These are phyloP conservation scores for Kwoniella bestiolae DNA, from an alignment of 768 basidiomycete genomes.

Conservation along the genomic window DNA sequence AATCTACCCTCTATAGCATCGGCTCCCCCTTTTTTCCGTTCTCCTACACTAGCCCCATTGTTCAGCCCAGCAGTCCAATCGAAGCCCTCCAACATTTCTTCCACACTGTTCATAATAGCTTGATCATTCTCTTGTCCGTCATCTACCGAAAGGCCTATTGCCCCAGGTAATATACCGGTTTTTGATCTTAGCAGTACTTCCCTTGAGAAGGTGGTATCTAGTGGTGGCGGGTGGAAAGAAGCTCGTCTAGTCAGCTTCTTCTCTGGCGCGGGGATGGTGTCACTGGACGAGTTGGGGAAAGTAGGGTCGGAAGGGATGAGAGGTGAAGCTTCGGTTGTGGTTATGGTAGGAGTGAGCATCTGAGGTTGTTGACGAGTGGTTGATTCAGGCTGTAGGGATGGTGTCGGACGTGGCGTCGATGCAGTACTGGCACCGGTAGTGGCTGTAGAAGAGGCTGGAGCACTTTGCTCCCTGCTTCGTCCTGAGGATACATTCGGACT, in stretches of 20 bases:
- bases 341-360: conserved; percentile 19
- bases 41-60: conserved; percentile 16
- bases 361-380: not conserved
- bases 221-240: conserved; percentile 54
- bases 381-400: not conserved
- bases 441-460: conserved; percentile 6
- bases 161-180: conserved; percentile 46
- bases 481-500: not conserved
- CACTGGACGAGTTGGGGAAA: conserved; percentile 53
- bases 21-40: conserved; percentile 70
- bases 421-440: not conserved
- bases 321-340: conserved; percentile 27
- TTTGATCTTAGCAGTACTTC: conserved; percentile 52
- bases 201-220: conserved; percentile 54
- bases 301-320: conserved; percentile 22
- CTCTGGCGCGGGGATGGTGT: conserved; percentile 63
- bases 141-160: conserved; percentile 64
- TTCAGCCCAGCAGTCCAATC: conserved; percentile 71
- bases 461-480: conserved; percentile 3
- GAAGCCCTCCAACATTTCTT: conserved; percentile 98
- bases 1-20: conserved; percentile 91
- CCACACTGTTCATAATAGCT: conserved; percentile 83
- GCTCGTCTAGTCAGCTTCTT: conserved; percentile 61
- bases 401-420: not conserved
- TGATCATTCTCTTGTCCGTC: conserved; percentile 64